Conservation (phyloP, 805 yeast species). For the Metschnikowia dekortorum region DNA sequence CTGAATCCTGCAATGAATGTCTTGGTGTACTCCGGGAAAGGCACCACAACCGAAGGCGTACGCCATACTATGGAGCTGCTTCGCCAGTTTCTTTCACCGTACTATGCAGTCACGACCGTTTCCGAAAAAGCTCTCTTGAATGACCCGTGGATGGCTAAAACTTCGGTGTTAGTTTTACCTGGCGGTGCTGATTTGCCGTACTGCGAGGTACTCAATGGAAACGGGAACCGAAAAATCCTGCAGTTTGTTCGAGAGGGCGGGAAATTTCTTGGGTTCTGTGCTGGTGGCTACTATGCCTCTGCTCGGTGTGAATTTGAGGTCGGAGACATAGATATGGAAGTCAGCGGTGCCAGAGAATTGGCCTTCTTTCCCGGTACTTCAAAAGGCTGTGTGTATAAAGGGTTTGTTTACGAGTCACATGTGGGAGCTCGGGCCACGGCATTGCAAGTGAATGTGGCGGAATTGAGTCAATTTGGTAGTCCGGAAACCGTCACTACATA, state of each 20-base stretch:
- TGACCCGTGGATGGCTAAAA: conserved; percentile 82
- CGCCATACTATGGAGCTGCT: conserved; percentile 78
- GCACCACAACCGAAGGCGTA: conserved; percentile 83
- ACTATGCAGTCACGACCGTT: conserved; percentile 79
- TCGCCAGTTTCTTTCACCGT: conserved; percentile 71
- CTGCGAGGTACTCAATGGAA: conserved; percentile 67
- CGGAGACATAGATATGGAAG: conserved; percentile 68
- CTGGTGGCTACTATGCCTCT: conserved; percentile 89
- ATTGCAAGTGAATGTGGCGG: conserved; percentile 36
- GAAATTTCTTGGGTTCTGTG: conserved; percentile 79
- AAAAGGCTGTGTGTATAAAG: conserved; percentile 76
- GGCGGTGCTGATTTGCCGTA: conserved; percentile 97
- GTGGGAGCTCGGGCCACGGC: conserved; percentile 64
- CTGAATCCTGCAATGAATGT: conserved; percentile 13
- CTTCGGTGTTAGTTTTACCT: conserved; percentile 79
- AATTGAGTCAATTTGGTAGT: conserved; percentile 15
- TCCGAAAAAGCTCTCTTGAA: conserved; percentile 55
- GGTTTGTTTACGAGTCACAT: conserved; percentile 76
- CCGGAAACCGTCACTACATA: conserved; percentile 39
- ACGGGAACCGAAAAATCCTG: conserved; percentile 55
- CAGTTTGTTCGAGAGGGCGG: conserved; percentile 79
- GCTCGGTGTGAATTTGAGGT: conserved; percentile 77
- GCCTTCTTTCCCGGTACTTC: conserved; percentile 77
- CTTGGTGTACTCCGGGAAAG: conserved; percentile 43
- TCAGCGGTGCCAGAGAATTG: conserved; percentile 80